Conservation (phyloP, 2,329 filamentous ascomycete species). For the Colletotrichum graminicola region DNA sequence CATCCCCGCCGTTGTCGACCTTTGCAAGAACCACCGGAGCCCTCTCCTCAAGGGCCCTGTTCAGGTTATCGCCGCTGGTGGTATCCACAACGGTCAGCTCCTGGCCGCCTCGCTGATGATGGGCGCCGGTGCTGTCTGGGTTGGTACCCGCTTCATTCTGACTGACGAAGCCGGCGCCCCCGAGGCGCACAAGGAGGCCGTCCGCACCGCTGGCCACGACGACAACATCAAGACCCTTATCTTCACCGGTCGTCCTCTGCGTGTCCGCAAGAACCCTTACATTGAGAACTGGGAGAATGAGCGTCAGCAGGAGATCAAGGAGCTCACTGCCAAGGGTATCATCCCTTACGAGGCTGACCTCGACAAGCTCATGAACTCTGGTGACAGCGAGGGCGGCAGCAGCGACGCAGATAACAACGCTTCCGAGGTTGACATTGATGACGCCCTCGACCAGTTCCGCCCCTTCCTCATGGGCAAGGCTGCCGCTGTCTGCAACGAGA, state of each 20-base stretch:
- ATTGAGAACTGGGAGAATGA: conserved; percentile 97
- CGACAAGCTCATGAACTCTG: conserved; percentile 78
- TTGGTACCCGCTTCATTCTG: conserved; percentile 95
- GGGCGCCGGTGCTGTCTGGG: conserved; percentile 93
- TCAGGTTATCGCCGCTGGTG: conserved; percentile 92
- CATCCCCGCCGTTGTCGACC: conserved; percentile 90
- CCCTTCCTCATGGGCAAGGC: conserved; percentile 98
- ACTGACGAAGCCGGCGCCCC: conserved; percentile 95
- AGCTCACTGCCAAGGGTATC: conserved; percentile 87
- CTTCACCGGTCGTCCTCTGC: conserved; percentile 95
- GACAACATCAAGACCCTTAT: conserved; percentile 98
- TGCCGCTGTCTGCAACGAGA: conserved; percentile 92
- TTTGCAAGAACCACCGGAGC: conserved; percentile 82
- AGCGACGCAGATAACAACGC: conserved; percentile 71
- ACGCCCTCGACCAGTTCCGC: conserved; percentile 90
- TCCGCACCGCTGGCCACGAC: conserved; percentile 90
- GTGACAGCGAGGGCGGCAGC: conserved; percentile 72
- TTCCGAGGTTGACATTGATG: conserved; percentile 78
- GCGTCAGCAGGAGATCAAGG: conserved; percentile 89
- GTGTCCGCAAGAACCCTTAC: conserved; percentile 93
- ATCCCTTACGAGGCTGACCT: conserved; percentile 96
- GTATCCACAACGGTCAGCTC: conserved; percentile 92
- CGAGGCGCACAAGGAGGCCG: conserved; percentile 93
- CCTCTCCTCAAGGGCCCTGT: conserved; percentile 89
- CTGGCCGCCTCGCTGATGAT: conserved; percentile 93